phyloP scores from a whole-genome alignment of 2,329 filamentous ascomycete genomes.

The Nothopassalora personata region DNA sequence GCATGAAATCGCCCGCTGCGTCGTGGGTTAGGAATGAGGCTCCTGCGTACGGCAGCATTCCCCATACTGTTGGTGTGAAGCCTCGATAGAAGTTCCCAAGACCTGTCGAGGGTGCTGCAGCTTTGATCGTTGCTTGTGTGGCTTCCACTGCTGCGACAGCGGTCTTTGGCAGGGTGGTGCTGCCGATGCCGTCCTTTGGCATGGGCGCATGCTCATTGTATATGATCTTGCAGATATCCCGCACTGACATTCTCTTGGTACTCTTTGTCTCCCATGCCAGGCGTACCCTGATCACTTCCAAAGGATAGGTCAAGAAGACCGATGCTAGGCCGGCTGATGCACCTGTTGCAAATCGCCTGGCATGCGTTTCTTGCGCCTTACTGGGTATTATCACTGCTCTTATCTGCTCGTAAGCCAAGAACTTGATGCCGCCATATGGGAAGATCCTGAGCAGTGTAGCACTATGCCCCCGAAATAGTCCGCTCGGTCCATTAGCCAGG shows the following conservation, averaged over 20 bases:
- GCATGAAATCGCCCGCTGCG: conserved; percentile 76
- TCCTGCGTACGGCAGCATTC: conserved; percentile 95
- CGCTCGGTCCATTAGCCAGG: conserved; percentile 62
- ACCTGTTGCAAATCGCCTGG: conserved; percentile 69
- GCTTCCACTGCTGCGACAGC: conserved; percentile 41
- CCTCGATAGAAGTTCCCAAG: conserved; percentile 91
- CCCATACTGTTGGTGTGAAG: conserved; percentile 81
- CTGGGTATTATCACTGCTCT: conserved; percentile 69
- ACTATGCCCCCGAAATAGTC: conserved; percentile 89
- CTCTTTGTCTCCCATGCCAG: conserved; percentile 89
- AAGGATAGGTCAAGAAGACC: conserved; percentile 92
- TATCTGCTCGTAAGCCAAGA: conserved; percentile 95
- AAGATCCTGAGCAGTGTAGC: conserved; percentile 92
- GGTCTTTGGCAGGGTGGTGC: conserved; percentile 17
- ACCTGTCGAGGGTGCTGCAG: conserved; percentile 59
- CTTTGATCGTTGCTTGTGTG: conserved; percentile 43
- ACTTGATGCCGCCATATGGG: conserved; percentile 96
- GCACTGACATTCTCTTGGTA: conserved; percentile 62
- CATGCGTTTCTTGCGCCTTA: conserved; percentile 69
- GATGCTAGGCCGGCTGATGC: conserved; percentile 77
- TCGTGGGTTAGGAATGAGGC: conserved; percentile 95
- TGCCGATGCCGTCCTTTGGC: conserved; percentile 11
- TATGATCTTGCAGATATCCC: conserved; percentile 77
- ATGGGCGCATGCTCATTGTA: conserved; percentile 64
- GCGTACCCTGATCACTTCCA: conserved; percentile 88